Evolutionary conservation across 805 yeast species (phyloP).

Genomic region (Starmerella geochares): DNA sequence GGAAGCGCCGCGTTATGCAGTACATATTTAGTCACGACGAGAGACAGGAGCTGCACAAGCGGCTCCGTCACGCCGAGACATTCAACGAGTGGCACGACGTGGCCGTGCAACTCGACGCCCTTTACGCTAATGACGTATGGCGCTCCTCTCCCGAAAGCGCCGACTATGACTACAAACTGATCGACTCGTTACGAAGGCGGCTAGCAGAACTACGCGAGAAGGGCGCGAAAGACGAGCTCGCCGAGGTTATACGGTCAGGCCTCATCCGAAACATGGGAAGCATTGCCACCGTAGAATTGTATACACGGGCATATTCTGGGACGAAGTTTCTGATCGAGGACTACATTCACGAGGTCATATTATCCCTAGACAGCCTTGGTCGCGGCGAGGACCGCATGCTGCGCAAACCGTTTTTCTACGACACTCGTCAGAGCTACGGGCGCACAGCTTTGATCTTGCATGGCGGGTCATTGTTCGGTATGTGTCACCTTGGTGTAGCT

Average conservation of each 20-base stretch:
- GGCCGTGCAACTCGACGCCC: conserved; percentile 38
- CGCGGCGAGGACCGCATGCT: conserved; percentile 36
- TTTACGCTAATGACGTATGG: conserved; percentile 37
- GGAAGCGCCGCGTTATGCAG: conserved; percentile 23
- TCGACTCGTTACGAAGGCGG: conserved; percentile 59
- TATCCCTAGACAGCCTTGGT: conserved; percentile 48
- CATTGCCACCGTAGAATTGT: conserved; percentile 65
- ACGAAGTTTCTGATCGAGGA: conserved; percentile 84
- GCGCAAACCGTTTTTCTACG: conserved; percentile 54
- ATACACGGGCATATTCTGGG: conserved; percentile 74
- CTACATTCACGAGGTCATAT: conserved; percentile 65
- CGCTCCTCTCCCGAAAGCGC: conserved; percentile 72
- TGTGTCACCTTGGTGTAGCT: conserved; percentile 88
- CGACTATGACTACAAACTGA: conserved; percentile 74
- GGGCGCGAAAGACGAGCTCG: conserved; percentile 43
- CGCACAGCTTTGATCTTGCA: conserved; percentile 82
- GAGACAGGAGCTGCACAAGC: conserved; percentile 23
- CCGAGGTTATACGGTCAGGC: conserved; percentile 68
- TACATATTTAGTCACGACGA: conserved; percentile 23
- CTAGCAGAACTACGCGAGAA: conserved; percentile 46
- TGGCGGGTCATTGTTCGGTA: conserved; percentile 90
- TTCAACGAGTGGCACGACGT: conserved; percentile 59
- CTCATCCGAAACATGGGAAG: conserved; percentile 86
- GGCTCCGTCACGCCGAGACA: conserved; percentile 37
- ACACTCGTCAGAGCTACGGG: conserved; percentile 77